A percentile compares a stretch with the other conserved stretches of the same genome.
phyloP scores from a whole-genome alignment of 202 grass and related monocot genomes.

The Zizania palustris region DNA sequence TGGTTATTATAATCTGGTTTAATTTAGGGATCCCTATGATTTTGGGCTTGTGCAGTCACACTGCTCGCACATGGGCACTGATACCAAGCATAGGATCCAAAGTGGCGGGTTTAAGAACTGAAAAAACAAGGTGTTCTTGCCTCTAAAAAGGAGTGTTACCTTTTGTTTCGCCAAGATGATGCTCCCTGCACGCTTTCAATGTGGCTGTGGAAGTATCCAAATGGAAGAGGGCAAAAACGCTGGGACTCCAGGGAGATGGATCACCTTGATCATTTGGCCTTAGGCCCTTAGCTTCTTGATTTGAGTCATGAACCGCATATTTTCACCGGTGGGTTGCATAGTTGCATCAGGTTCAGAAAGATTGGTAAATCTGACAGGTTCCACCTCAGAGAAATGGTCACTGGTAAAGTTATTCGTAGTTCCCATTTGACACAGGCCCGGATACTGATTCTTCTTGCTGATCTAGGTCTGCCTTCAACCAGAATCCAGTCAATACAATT shows the following conservation, averaged over 20 bases:
- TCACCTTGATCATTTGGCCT: not conserved
- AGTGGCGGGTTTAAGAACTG: constrained; percentile 14
- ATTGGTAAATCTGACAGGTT: not conserved
- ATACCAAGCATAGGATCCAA: not conserved
- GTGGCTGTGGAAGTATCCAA: not conserved
- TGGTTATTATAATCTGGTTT: too few relatives aligned
- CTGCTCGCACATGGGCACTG: too few relatives aligned
- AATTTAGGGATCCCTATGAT: too few relatives aligned
- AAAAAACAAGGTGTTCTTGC: not conserved
- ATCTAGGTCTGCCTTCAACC: not conserved
- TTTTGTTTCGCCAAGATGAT: not conserved
- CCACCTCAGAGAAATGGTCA: not conserved
- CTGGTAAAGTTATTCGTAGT: too few relatives aligned
- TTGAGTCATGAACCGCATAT: not conserved
- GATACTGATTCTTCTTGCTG: not conserved
- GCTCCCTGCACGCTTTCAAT: not conserved
- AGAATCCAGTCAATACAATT: not conserved
- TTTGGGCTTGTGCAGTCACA: too few relatives aligned
- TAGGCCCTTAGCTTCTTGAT: not conserved
- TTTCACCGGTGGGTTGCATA: not conserved
- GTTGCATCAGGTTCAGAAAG: not conserved
- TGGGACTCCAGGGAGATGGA: not conserved
- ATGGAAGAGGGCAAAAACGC: not conserved
- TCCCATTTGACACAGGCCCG: too few relatives aligned
- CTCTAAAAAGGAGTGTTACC: not conserved